A percentile compares a stretch with the other conserved stretches of the same genome.
Evolutionary conservation across 495 filamentous ascomycete species (phyloP).

Genomic region (Aspergillus kassunensis): DNA sequence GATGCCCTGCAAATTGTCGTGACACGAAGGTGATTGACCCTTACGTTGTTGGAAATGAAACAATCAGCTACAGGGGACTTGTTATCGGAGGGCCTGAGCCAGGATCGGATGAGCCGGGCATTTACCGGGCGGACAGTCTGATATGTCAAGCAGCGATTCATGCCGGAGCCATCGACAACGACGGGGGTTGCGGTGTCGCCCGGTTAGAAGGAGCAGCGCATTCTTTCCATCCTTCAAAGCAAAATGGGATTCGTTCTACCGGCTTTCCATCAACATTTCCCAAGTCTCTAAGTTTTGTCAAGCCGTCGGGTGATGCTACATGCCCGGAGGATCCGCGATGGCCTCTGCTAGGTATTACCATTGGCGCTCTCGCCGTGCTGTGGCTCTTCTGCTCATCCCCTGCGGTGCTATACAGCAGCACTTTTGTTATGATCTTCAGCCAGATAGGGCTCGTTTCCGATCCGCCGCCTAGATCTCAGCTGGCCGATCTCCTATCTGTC

Average conservation of each 20-base stretch:
- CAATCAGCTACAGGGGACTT: conserved; percentile 63
- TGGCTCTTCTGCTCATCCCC: conserved; percentile 68
- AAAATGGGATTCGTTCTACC: conserved; percentile 62
- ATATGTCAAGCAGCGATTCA: conserved; percentile 81
- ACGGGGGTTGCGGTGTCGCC: conserved; percentile 74
- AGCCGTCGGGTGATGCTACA: conserved; percentile 35
- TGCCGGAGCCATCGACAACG: conserved; percentile 64
- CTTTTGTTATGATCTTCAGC: conserved; percentile 69
- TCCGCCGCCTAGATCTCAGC: conserved; percentile 54
- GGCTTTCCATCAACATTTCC: conserved; percentile 76
- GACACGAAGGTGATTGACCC: conserved; percentile 64
- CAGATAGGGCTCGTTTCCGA: conserved; percentile 79
- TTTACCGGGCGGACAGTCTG: conserved; percentile 81
- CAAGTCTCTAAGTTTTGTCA: conserved; percentile 64
- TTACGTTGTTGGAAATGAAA: conserved; percentile 68
- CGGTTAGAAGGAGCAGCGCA: conserved; percentile 63
- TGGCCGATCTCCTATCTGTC: conserved; percentile 61
- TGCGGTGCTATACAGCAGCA: conserved; percentile 64
- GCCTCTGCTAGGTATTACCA: conserved; percentile 68
- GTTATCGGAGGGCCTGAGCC: conserved; percentile 69
- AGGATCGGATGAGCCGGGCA: conserved; percentile 28
- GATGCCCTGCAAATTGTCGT: conserved; percentile 74
- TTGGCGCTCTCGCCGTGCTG: conserved; percentile 60
- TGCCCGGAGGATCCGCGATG: conserved; percentile 62
- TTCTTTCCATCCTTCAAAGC: conserved; percentile 54